phyloP scores from a whole-genome alignment of 1,284 basidiomycete genomes.

The Sanguinoderma infundibulare region DNA sequence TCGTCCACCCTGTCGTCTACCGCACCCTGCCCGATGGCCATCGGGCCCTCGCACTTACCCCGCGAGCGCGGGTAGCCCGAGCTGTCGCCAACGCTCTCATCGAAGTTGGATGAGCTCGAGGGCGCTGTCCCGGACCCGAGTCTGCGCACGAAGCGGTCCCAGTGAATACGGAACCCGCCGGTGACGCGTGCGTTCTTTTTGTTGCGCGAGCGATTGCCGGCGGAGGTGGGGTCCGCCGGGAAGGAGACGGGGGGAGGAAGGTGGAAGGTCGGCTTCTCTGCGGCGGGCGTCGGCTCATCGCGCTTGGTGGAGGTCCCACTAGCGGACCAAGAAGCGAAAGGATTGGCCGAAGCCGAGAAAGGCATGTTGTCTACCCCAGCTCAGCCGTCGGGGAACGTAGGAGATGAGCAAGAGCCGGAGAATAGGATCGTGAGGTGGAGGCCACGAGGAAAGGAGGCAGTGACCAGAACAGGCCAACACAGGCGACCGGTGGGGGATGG shows the following conservation, averaged over 20 bases:
- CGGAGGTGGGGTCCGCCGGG: constrained; percentile 9
- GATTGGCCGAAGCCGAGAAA: constrained; percentile 26
- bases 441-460: too few species aligned
- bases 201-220: constrained; percentile 23
- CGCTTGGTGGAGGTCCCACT: constrained; percentile 24
- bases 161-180: constrained; percentile 42
- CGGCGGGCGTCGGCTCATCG: constrained; percentile 23
- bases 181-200: constrained; percentile 43
- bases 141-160: constrained; percentile 47
- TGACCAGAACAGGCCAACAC: too few species aligned
- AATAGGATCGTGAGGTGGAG: too few species aligned
- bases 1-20: constrained; percentile 57
- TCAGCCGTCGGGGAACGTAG: too few species aligned
- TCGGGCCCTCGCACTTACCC: too few species aligned
- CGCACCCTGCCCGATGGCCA: constrained; percentile 32
- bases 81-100: constrained; percentile 46
- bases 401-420: too few species aligned
- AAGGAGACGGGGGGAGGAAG: constrained; percentile 24
- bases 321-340: constrained; percentile 24
- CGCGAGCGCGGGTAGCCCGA: constrained; percentile 33
- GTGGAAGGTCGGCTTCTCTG: constrained; percentile 10
- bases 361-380: too few species aligned
- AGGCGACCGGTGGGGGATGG: too few species aligned
- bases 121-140: constrained; percentile 46
- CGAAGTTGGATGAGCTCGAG: constrained; percentile 45